Conservation (phyloP, 805 yeast genomes). For the Candida glaebosa region DNA sequence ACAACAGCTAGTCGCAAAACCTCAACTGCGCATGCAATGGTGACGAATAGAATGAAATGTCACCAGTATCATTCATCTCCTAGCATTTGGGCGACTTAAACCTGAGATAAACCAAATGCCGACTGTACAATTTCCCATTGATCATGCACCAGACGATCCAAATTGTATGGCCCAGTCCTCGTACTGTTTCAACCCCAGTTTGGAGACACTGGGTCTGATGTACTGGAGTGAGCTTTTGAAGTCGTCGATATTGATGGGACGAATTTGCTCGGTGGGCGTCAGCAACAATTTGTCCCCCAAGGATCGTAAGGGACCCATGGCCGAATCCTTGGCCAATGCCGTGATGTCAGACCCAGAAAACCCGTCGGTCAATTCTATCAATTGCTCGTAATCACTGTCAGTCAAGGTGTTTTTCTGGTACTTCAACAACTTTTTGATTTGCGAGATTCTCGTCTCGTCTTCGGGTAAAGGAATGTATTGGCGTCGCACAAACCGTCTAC, state of each 20-base stretch:
- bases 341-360: conserved; percentile 92
- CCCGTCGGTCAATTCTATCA: conserved; percentile 70
- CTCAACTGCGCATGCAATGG: too few species aligned
- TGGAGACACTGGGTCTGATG: conserved; percentile 85
- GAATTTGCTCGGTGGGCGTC: conserved; percentile 67
- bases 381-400: conserved; percentile 56
- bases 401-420: conserved; percentile 70
- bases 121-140: too few species aligned
- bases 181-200: conserved; percentile 72
- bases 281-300: conserved; percentile 78
- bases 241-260: conserved; percentile 72
- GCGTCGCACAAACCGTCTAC: conserved; percentile 86
- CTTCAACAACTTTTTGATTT: conserved; percentile 61
- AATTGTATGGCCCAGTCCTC: conserved; percentile 86
- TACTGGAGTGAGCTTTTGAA: conserved; percentile 71
- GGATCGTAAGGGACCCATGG: conserved; percentile 94
- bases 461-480: conserved; percentile 96
- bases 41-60: too few species aligned
- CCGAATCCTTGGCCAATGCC: conserved; percentile 92
- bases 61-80: too few species aligned
- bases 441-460: conserved; percentile 70
- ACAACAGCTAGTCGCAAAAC: too few species aligned
- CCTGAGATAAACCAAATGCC: too few species aligned
- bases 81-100: too few species aligned
- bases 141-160: conserved; percentile 82